Evolutionary conservation across 192 early-diverging fungal genomes (phyloP).

Genomic region (Funneliformis geosporum): DNA sequence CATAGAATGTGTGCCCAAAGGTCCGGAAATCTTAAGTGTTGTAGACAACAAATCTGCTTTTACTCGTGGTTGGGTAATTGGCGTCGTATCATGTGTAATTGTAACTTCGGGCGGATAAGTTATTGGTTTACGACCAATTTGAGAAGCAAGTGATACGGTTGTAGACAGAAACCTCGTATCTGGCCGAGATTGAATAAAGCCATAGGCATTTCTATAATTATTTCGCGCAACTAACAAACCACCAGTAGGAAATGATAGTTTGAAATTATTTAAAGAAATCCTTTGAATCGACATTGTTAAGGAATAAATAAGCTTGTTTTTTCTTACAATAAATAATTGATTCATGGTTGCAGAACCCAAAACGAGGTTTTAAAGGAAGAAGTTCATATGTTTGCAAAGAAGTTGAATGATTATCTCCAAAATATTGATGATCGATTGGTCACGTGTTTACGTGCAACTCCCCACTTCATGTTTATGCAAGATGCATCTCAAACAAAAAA

Average conservation of each 20-base stretch:
- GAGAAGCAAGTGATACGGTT: conserved; percentile 55
- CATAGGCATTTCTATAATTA: neutral
- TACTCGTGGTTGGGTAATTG: conserved; percentile 68
- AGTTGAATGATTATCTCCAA: too few species aligned
- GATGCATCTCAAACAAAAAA: too few species aligned
- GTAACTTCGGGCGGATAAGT: conserved; percentile 74
- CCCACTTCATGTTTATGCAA: too few species aligned
- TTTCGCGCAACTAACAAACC: neutral
- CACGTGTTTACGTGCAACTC: too few species aligned
- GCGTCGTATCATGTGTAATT: conserved; percentile 64
- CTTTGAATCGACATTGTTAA: neutral
- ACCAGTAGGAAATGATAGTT: neutral
- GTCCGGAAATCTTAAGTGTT: conserved; percentile 75
- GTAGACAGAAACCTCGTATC: conserved; percentile 45
- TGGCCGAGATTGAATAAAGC: neutral
- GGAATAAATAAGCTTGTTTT: too few species aligned
- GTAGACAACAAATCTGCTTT: conserved; percentile 61
- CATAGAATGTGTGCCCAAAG: conserved; percentile 74
- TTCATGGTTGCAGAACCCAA: too few species aligned
- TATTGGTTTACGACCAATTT: conserved; percentile 81
- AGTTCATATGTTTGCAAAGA: too few species aligned
- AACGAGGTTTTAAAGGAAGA: too few species aligned
- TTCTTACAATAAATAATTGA: too few species aligned
- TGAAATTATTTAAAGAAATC: neutral
- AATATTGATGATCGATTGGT: too few species aligned